These are phyloP conservation scores for Fusarium longipes DNA, from an alignment of 2,329 filamentous ascomycete species.

Conservation along the genomic window DNA sequence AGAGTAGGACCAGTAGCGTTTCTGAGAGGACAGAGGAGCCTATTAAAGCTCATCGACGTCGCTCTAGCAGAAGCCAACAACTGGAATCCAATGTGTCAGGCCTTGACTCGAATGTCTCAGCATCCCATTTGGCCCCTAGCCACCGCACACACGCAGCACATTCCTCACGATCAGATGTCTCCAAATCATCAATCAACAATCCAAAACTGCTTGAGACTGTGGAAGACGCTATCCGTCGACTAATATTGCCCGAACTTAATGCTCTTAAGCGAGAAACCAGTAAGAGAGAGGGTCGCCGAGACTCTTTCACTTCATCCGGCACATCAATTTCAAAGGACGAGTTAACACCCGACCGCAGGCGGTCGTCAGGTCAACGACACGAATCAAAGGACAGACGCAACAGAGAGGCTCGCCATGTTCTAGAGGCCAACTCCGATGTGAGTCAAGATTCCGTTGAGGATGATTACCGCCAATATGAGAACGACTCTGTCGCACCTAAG, in stretches of 20 bases:
- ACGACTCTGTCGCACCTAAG: slow-evolving; percentile 59
- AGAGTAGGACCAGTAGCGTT: slow-evolving; percentile 62
- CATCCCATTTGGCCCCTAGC: slow-evolving; percentile 64
- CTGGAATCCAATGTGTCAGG: slow-evolving; percentile 64
- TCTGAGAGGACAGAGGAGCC: slow-evolving; percentile 62
- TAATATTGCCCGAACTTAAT: slow-evolving; percentile 91
- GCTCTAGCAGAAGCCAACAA: slow-evolving; percentile 63
- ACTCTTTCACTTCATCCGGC: slow-evolving; percentile 69
- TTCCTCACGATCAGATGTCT: slow-evolving; percentile 62
- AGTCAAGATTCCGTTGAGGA: slow-evolving; percentile 62
- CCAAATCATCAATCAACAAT: slow-evolving; percentile 86
- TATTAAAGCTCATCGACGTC: slow-evolving; percentile 59
- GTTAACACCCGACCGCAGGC: slow-evolving; percentile 68
- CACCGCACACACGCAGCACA: slow-evolving; percentile 67
- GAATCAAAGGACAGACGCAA: slow-evolving; percentile 61
- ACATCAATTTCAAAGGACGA: slow-evolving; percentile 67
- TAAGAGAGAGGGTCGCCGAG: slow-evolving; percentile 75
- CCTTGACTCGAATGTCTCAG: slow-evolving; percentile 65
- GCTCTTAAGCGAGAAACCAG: slow-evolving; percentile 92
- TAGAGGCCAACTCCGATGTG: slow-evolving; percentile 61
- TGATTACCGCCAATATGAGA: slow-evolving; percentile 48
- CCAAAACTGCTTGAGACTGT: slow-evolving; percentile 91
- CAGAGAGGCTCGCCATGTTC: slow-evolving; percentile 66
- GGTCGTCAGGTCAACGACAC: slow-evolving; percentile 67
- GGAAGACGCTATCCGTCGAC: slow-evolving; percentile 88